Base-by-base conservation (phyloP, 176 grass and related monocot species). In the Carex myosuroides region DNA sequence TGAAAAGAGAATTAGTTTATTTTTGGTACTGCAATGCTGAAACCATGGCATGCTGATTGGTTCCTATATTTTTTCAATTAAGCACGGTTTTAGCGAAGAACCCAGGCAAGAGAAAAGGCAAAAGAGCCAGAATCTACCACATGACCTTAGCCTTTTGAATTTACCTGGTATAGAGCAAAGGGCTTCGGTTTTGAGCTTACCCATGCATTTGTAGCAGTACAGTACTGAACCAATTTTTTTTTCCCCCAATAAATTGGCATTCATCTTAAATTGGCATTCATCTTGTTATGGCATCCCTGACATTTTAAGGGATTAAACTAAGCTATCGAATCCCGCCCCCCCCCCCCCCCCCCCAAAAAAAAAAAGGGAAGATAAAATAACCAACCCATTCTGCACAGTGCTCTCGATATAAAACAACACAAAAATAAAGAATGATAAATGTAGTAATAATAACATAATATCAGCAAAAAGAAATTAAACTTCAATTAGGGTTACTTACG, bases 401-500 rank as follows among this genome's bases (percentile, higher is more conserved):
- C 44, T 52, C 70, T 53, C 11, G 5, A 13, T 74, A n/a, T 53
- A 74, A 20, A 74, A 67, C 64, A 67, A 20, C 37, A 71, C 37
- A 70, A 41, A n/a, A 71, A 70, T n/a, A 8, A 42, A 71, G 18
- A 70, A 20, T 20, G 8, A n/a, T 71, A 71, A 20, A 20, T 16
- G 7, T 57, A 58, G 17, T 80, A 80, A 16, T 12, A 6, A 61
- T 33, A 39, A 61, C 33, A 60, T 65, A 50, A 81, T 64, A 81
- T 62, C 39, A 52, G 13, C 35, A 54, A 82, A 4, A 64, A 44
- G 8, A 81, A 79, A 57, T 79, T 33, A 68, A 87, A 11, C 65
- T 39, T 75, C 48, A 69, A 32, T 13, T 18, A 10, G 12, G 14
- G 17, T 84, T 83, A 88, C 87, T 87, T 32, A 99, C 97, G 20